Evolutionary conservation across 768 basidiomycete genomes (phyloP).

Genomic region (Exidia glandulosa): DNA sequence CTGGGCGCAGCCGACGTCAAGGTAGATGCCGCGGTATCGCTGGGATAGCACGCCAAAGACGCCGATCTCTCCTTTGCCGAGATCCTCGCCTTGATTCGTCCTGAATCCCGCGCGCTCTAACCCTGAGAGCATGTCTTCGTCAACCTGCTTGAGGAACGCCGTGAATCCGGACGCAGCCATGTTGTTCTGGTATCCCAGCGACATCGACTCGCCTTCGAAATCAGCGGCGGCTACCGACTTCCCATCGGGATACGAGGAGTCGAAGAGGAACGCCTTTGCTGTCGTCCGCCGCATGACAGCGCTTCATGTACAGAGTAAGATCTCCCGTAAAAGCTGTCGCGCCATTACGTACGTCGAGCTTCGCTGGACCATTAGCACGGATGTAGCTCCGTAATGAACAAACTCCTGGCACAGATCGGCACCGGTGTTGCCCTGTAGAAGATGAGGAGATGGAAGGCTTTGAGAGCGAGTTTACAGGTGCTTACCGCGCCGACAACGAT

Average conservation of each 20-base stretch:
- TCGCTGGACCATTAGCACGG: background rate
- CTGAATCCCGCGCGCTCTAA: background rate
- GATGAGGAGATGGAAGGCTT: conserved; percentile 7
- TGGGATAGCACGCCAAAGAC: background rate
- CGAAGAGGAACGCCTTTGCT: background rate
- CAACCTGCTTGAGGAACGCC: background rate
- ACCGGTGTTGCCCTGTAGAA: conserved; percentile 6
- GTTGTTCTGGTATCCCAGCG: background rate
- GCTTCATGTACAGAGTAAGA: background rate
- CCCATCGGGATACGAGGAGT: background rate
- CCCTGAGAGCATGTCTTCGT: background rate
- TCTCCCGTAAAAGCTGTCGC: background rate
- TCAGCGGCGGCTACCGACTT: background rate
- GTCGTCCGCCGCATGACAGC: background rate
- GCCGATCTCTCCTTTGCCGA: background rate
- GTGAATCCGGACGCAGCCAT: background rate
- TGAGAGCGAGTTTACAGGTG: conserved; percentile 8
- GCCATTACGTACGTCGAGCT: background rate
- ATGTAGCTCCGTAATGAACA: background rate
- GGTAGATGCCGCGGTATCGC: background rate
- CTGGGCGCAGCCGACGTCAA: conserved; percentile 13
- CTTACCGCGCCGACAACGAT: conserved; percentile 29
- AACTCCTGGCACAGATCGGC: conserved; percentile 29
- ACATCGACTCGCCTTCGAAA: background rate
- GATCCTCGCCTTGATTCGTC: background rate